phyloP scores from a whole-genome alignment of 2,329 filamentous ascomycete genomes.

The Orbilia blumenaviensis region DNA sequence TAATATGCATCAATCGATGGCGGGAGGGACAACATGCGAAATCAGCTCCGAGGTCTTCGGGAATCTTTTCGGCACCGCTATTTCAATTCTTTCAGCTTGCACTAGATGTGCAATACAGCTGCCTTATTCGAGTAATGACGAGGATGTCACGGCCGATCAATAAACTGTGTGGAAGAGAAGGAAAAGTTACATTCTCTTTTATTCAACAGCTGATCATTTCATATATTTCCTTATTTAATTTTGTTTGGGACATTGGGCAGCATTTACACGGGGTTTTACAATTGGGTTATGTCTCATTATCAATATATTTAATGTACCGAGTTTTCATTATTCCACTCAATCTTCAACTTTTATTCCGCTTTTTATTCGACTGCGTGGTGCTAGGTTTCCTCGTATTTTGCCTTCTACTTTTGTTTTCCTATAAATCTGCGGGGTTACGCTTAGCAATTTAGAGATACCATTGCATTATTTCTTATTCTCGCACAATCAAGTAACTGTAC shows the following conservation, averaged over 20 bases:
- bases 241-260: conserved; percentile 53
- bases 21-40: conserved; percentile 2
- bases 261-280: conserved; percentile 54
- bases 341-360: not conserved
- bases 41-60: not conserved
- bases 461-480: conserved; percentile 26
- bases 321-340: conserved; percentile 31
- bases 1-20: conserved; percentile 52
- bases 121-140: conserved; percentile 50
- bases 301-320: conserved; percentile 43
- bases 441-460: conserved; percentile 51
- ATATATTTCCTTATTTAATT: conserved; percentile 28
- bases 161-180: conserved; percentile 53
- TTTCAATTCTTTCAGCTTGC: conserved; percentile 50
- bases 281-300: conserved; percentile 50
- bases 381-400: conserved; percentile 30
- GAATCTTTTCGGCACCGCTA: conserved; percentile 7
- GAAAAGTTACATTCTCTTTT: conserved; percentile 51
- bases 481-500: not conserved
- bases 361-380: conserved; percentile 14
- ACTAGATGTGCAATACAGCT: conserved; percentile 43
- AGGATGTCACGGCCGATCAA: conserved; percentile 52
- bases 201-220: conserved; percentile 16
- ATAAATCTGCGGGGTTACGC: conserved; percentile 26
- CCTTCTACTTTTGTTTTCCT: not conserved